Conservation (phyloP, 2,329 filamentous ascomycete genomes). For the Aspergillus glaucus region DNA sequence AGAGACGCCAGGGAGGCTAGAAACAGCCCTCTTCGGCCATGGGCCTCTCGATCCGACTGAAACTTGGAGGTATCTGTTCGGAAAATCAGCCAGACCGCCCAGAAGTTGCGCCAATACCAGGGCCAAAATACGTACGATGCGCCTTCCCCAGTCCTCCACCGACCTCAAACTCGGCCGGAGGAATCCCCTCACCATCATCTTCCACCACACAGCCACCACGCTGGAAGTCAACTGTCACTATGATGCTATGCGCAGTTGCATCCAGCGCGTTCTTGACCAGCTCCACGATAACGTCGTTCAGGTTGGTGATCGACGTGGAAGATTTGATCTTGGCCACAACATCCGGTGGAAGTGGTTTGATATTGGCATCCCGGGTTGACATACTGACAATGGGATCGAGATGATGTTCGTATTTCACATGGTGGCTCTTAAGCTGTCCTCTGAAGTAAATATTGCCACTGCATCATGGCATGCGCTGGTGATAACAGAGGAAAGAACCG, state of each 20-base stretch:
- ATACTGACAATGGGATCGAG: constrained; percentile 11
- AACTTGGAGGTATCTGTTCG: constrained; percentile 71
- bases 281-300: constrained; percentile 65
- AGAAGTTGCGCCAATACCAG: not conserved
- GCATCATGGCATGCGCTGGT: not conserved
- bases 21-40: constrained; percentile 69
- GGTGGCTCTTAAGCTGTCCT: not conserved
- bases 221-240: constrained; percentile 65
- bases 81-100: not conserved
- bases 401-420: not conserved
- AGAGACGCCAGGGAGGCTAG: constrained; percentile 69
- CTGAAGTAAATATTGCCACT: not conserved
- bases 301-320: constrained; percentile 68
- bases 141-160: constrained; percentile 65
- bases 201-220: constrained; percentile 73
- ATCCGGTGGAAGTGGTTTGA: constrained; percentile 62
- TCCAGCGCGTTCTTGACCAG: constrained; percentile 82
- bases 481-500: not conserved
- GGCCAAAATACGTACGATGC: constrained; percentile 50
- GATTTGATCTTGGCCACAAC: constrained; percentile 77
- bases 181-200: constrained; percentile 77
- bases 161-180: constrained; percentile 63
- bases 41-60: constrained; percentile 38
- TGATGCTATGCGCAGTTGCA: constrained; percentile 62
- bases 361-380: constrained; percentile 33